Evolutionary conservation across 768 basidiomycete species (phyloP).

Genomic region (Psilocybe tampanensis): DNA sequence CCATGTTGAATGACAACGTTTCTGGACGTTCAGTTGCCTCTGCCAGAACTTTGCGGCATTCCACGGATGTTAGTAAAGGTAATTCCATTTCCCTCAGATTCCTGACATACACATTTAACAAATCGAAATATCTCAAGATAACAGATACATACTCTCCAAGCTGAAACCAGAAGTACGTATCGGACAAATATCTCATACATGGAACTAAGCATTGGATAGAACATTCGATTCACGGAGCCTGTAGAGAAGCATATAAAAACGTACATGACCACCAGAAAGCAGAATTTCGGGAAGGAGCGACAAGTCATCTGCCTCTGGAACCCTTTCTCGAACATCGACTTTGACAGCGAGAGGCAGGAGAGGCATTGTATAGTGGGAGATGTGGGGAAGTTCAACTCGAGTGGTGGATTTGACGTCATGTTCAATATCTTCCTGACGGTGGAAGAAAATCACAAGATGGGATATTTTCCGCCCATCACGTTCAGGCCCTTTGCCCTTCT

Average conservation of each 20-base stretch:
- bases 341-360: not conserved
- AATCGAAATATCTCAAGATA: no score
- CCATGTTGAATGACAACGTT: no score
- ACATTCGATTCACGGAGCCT: not conserved
- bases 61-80: no score
- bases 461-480: not conserved
- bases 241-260: not conserved
- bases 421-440: not conserved
- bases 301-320: not conserved
- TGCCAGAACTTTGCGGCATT: no score
- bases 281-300: not conserved
- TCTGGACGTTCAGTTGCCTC: no score
- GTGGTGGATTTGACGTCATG: not conserved
- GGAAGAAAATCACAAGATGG: not conserved
- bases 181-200: no score
- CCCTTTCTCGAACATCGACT: not conserved
- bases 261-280: not conserved
- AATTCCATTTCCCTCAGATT: no score
- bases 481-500: not conserved
- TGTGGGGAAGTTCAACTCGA: not conserved
- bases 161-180: no score
- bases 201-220: not conserved
- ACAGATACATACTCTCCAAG: no score
- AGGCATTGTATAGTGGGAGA: not conserved
- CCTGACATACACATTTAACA: no score